Percentiles rank a stretch among this genome's conserved stretches.
Evolutionary conservation across 176 grass and related monocot species (phyloP).

Genomic region (Eleusine indica): DNA sequence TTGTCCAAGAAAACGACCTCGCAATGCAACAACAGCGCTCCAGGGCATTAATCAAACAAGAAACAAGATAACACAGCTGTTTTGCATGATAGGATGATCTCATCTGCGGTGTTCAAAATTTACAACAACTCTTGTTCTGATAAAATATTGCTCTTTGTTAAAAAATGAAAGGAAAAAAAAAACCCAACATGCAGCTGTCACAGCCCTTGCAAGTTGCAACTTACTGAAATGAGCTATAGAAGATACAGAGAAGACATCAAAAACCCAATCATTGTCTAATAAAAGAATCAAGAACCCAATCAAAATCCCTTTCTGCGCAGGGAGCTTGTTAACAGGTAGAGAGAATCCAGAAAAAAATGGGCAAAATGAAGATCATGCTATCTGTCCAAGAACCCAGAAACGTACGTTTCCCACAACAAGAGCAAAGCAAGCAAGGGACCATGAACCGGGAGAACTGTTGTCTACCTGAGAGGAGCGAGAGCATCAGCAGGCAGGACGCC

Average conservation of each 20-base stretch:
- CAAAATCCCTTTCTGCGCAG: not conserved
- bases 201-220: not conserved
- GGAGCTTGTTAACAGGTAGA: not conserved
- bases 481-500: constrained; percentile 13
- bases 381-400: not conserved
- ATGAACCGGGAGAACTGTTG: not conserved
- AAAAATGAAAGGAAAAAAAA: not conserved
- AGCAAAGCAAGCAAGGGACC: not conserved
- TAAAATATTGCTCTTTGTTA: not conserved
- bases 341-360: not conserved
- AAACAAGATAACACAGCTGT: not conserved
- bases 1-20: constrained; percentile 24
- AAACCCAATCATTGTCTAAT: too few relatives aligned
- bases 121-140: not conserved
- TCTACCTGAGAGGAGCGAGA: constrained; percentile 55
- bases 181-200: not conserved
- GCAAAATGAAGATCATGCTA: not conserved
- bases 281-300: not conserved
- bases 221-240: not conserved
- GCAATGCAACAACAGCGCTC: not conserved
- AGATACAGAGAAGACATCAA: not conserved
- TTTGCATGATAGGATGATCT: not conserved
- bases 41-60: not conserved
- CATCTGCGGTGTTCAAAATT: not conserved
- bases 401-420: not conserved